Evolutionary conservation across 164 flowering plant genomes (phyloP).

Genomic region (Platanus orientalis): DNA sequence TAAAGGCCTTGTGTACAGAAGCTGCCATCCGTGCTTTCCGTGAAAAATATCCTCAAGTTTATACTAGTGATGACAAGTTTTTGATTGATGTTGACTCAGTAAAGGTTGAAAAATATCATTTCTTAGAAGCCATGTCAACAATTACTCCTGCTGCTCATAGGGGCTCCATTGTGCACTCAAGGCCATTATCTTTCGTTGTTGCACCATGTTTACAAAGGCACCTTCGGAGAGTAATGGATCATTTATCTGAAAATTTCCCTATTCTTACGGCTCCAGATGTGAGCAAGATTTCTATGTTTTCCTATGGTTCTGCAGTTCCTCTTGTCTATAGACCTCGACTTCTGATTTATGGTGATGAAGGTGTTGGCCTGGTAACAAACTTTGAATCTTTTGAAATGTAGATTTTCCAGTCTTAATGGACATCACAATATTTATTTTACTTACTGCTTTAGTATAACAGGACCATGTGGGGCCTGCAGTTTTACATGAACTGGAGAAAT

Average conservation of each 20-base stretch:
- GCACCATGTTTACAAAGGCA: slow-evolving; percentile 77
- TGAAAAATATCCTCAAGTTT: slow-evolving; percentile 97
- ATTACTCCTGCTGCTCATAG: slow-evolving; percentile 99
- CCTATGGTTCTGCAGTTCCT: slow-evolving; percentile 84
- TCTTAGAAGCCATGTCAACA: slow-evolving; percentile 90
- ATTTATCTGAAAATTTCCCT: slow-evolving; percentile 69
- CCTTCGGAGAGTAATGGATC: slow-evolving; percentile 62
- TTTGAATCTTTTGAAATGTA: slow-evolving; percentile 14
- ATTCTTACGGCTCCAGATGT: slow-evolving; percentile 51
- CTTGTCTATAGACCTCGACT: slow-evolving; percentile 94
- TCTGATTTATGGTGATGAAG: slow-evolving; percentile 74
- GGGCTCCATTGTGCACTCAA: slow-evolving; percentile 88
- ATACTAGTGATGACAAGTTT: slow-evolving; percentile 97
- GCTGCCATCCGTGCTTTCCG: slow-evolving; percentile 99
- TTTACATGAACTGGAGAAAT: slow-evolving; percentile 95
- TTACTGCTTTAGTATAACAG: slow-evolving; percentile 72
- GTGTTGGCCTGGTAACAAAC: slow-evolving; percentile 82
- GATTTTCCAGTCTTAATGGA: background rate
- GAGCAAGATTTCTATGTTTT: slow-evolving; percentile 61
- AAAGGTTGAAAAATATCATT: slow-evolving; percentile 80
- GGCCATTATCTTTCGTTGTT: slow-evolving; percentile 88
- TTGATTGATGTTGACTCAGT: slow-evolving; percentile 92
- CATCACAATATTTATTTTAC: slow-evolving; percentile 39
- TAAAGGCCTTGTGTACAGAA: slow-evolving; percentile 96
- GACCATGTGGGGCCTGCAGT: slow-evolving; percentile 99